phyloP scores from a whole-genome alignment of 2,329 filamentous ascomycete species.

The Clonostachys rhizophaga region DNA sequence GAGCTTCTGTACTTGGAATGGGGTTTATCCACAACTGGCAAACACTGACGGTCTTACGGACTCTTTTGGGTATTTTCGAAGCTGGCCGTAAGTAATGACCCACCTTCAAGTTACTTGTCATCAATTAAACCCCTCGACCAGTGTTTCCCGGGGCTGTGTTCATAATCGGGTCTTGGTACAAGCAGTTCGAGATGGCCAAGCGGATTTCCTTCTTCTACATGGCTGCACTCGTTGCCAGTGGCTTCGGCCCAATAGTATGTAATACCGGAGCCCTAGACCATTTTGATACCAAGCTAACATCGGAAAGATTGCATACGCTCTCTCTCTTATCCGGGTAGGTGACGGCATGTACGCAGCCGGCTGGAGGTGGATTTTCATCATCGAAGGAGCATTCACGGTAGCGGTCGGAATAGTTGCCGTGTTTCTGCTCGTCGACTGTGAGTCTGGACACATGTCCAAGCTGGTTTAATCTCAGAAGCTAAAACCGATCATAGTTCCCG shows the following conservation, averaged over 20 bases:
- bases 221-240: not conserved
- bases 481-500: not conserved
- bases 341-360: not conserved
- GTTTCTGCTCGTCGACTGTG: slow-evolving; percentile 7
- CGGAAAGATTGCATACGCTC: not conserved
- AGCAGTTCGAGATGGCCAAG: not conserved
- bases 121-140: not conserved
- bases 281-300: not conserved
- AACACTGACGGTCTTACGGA: not conserved
- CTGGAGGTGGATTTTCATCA: slow-evolving; percentile 16
- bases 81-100: not conserved
- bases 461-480: not conserved
- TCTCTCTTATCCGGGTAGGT: not conserved
- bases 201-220: not conserved
- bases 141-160: not conserved
- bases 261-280: not conserved
- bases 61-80: not conserved
- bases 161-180: not conserved
- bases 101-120: not conserved
- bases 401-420: slow-evolving; percentile 8
- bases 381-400: slow-evolving; percentile 14
- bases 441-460: not conserved
- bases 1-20: not conserved
- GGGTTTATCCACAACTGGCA: not conserved
- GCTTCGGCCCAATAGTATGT: not conserved